A percentile compares a stretch with the other conserved stretches of the same genome.
phyloP scores from a whole-genome alignment of 73 alveolate species.

The Paramecium caudatum region DNA sequence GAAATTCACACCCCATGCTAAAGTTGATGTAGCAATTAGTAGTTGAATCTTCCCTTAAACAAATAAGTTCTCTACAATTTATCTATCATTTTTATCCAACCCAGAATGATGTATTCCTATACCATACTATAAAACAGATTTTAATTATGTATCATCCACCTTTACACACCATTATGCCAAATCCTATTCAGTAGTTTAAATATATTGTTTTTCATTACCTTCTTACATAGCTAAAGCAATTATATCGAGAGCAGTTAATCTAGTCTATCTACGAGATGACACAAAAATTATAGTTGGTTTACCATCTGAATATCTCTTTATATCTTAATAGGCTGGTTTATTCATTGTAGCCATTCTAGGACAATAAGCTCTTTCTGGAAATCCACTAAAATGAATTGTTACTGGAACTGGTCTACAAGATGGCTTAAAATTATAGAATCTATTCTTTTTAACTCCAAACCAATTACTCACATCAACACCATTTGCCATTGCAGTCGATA shows the following conservation, averaged over 20 bases:
- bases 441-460: slow-evolving; percentile 98
- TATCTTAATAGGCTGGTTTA: slow-evolving; percentile 98
- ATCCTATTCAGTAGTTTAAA: slow-evolving; percentile 81
- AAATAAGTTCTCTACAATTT: slow-evolving; percentile 98
- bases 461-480: slow-evolving; percentile 99
- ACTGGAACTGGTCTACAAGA: slow-evolving; percentile 99
- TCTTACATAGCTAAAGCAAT: slow-evolving; percentile 89
- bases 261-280: slow-evolving; percentile 98
- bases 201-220: slow-evolving; percentile 80
- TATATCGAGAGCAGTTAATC: slow-evolving; percentile 98
- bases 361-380: slow-evolving; percentile 97
- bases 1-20: slow-evolving; percentile 99
- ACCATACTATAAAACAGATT: slow-evolving; percentile 92
- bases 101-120: slow-evolving; percentile 99
- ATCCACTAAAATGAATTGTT: slow-evolving; percentile 99
- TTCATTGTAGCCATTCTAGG: slow-evolving; percentile 99
- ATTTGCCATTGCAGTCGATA: slow-evolving; percentile 99
- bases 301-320: slow-evolving; percentile 92
- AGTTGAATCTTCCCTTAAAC: slow-evolving; percentile 94
- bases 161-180: slow-evolving; percentile 77
- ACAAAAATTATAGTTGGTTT: slow-evolving; percentile 97
- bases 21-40: slow-evolving; percentile 98
- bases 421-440: slow-evolving; percentile 99
- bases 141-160: slow-evolving; percentile 91
- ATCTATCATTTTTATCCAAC: slow-evolving; percentile 97